Base-by-base conservation (phyloP, 139 green algal genomes). In the Zygnema circumcarinatum region DNA sequence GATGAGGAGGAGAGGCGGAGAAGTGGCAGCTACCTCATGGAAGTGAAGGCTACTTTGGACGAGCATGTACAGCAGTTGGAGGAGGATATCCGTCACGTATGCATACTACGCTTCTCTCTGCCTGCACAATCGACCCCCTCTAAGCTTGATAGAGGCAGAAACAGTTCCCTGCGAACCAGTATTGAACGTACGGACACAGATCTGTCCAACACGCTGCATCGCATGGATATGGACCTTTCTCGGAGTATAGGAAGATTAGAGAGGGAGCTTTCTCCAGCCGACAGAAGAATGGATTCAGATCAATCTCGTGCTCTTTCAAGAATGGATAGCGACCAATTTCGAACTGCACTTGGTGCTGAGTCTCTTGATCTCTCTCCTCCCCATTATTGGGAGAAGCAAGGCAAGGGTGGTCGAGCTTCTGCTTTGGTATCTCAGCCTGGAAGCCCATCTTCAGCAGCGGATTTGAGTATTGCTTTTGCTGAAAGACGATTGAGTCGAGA, bases 1-100 rank as follows among this genome's bases (percentile, higher is more conserved):
- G 69, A 78, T 41, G 69, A 78, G 16, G 69, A 78, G 11, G 69
- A 78, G 69, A 78, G 36, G 69, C 7, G 36, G 35, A 39, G 69
- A 16, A 39, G 16, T 22, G 69, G 35, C 11, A 78, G 11, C 35
- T 52, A 22, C 11, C 7, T 78, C 7, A 78, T 78, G 16, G 69
- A 78, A 39, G 35, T 78, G 3, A 78, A 78, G 16, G 35, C 7
- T 22, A 41, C 69, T 39, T 41, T 78, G 69, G 69, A 78, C 7
- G 7, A 78, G 16, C 69, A 78, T 41, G 36, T 20, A 3, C 69
- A 41, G 69, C 69, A 41, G 11, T 39, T 78, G 11, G 7, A 78
- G 69, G 69, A 78, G 69, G 69, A 78, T 11, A 20, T 41, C 35
- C 69, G 36, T 25, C 69, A 78, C 11, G 35, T 78, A 25, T 16